These are phyloP conservation scores for Fomitopsis palustris DNA, from an alignment of 1,284 basidiomycete genomes.

Conservation along the genomic window DNA sequence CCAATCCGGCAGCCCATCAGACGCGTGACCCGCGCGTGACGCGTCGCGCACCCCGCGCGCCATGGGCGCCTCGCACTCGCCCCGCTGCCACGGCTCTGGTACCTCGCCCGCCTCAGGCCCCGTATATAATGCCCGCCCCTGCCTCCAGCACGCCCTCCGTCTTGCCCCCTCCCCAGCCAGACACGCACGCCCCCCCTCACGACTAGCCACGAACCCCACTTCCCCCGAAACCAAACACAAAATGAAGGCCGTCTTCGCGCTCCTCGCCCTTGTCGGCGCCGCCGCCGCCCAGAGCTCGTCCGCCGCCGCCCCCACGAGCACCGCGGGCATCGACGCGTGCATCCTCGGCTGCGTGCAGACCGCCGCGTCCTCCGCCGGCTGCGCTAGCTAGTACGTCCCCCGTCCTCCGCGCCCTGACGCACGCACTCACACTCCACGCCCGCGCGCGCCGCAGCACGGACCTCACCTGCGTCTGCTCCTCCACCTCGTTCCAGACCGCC, in stretches of 20 bases:
- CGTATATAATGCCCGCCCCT: not conserved
- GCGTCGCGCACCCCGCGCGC: not conserved
- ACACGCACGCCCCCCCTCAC: not conserved
- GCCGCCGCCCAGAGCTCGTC: constrained; percentile 17
- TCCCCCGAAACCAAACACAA: too few species aligned
- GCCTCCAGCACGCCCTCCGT: not conserved
- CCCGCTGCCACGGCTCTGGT: not conserved
- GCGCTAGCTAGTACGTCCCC: constrained; percentile 18
- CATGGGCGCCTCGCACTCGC: not conserved
- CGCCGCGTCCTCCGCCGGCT: constrained; percentile 15
- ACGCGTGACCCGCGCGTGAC: constrained; percentile 2
- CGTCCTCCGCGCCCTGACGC: not conserved
- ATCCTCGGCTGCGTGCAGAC: constrained; percentile 17
- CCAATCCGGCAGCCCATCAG: not conserved
- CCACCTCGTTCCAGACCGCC: constrained; percentile 20
- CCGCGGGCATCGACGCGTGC: constrained; percentile 18
- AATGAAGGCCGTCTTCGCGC: not conserved
- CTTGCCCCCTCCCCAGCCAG: not conserved
- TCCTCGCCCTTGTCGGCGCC: constrained; percentile 10
- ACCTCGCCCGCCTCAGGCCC: not conserved
- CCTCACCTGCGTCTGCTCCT: constrained; percentile 26
- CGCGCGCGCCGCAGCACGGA: constrained; percentile 20
- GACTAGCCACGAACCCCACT: not conserved
- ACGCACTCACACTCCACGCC: not conserved
- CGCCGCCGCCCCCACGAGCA: constrained; percentile 13